Percentiles rank a stretch among this genome's conserved stretches.
Conservation (phyloP, 1,284 basidiomycete species). For the Vanrija pseudolonga region DNA sequence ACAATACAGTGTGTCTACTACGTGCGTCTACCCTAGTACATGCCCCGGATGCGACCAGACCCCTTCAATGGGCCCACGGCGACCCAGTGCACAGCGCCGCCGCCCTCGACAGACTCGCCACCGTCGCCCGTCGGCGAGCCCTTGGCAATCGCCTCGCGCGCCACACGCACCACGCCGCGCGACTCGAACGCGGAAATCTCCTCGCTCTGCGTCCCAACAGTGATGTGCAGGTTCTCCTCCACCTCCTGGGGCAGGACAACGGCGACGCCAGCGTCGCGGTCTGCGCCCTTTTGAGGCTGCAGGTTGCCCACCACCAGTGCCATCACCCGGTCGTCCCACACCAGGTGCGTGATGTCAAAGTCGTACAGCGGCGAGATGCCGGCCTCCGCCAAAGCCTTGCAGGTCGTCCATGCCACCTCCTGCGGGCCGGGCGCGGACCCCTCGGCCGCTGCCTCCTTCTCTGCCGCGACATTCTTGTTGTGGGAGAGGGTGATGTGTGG, state of each 20-base stretch:
- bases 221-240: slow-evolving; percentile 68
- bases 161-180: slow-evolving; percentile 30
- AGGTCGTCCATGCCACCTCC: slow-evolving; percentile 62
- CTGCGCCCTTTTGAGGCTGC: slow-evolving; percentile 44
- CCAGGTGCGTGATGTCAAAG: slow-evolving; percentile 61
- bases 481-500: slow-evolving; percentile 91
- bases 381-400: slow-evolving; percentile 54
- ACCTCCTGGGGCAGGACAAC: slow-evolving; percentile 54
- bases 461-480: slow-evolving; percentile 55
- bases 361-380: slow-evolving; percentile 57
- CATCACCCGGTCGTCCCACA: slow-evolving; percentile 80
- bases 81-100: slow-evolving; percentile 32
- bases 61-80: slow-evolving; percentile 21
- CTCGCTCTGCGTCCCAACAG: slow-evolving; percentile 68
- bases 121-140: slow-evolving; percentile 22
- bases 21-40: slow-evolving; percentile 21
- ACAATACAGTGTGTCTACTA: not conserved
- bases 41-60: slow-evolving; percentile 31
- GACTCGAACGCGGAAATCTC: slow-evolving; percentile 64
- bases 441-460: slow-evolving; percentile 41
- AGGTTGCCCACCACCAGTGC: slow-evolving; percentile 64
- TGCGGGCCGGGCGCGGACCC: slow-evolving; percentile 13
- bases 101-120: slow-evolving; percentile 30
- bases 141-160: slow-evolving; percentile 24
- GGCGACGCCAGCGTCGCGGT: slow-evolving; percentile 8